Base-by-base conservation (phyloP, 768 basidiomycete genomes). In the Suillus spraguei region DNA sequence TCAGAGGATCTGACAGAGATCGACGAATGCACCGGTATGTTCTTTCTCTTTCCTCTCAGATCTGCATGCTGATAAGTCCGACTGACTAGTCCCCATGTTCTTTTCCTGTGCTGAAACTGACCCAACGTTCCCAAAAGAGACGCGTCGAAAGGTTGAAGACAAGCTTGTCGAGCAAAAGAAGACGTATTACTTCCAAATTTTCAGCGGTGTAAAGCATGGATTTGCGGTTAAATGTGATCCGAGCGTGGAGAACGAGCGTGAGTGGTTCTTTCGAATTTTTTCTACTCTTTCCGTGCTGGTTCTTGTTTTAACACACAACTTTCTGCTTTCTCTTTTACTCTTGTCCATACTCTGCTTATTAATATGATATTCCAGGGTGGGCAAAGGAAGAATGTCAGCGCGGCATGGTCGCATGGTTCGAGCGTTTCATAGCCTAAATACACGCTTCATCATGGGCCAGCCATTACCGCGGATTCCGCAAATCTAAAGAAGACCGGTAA, bases 71-170 rank as follows among this genome's bases (percentile, higher is more conserved):
- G 47, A 49, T 14, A 8, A 8, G 16, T 49, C 7, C 14, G 24
- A 49, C 16, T 3, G 24, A 10, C 5, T 65, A 88, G 87, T 77
- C 20, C 86, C 85, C 0, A 70, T 88, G 7, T 72, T 87, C 4
- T 69, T 88, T 64, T 79, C 83, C 20, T 85, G 84, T 62, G 9
- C 69, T 80, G 84, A 86, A 68, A 74, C 70, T 35, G 84, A 86
- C 67, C 67, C 71, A 6, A 78, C 82, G 2, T 85, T 86, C 73
- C 77, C 82, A 1, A 47, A 77, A 4, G 78, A 78, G 24, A 77
- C 78, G 2, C 81, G 83, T 41, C 80, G 80, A n/a, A 74, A 78
- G 1, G 84, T 83, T 0, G 85, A 85, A 63, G 82, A 82, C 53
- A 79, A 83, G 9, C 67, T 86, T 9, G 74, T 78, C 1, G 80